phyloP scores from a whole-genome alignment of 768 basidiomycete species.

The Suillus discolor region DNA sequence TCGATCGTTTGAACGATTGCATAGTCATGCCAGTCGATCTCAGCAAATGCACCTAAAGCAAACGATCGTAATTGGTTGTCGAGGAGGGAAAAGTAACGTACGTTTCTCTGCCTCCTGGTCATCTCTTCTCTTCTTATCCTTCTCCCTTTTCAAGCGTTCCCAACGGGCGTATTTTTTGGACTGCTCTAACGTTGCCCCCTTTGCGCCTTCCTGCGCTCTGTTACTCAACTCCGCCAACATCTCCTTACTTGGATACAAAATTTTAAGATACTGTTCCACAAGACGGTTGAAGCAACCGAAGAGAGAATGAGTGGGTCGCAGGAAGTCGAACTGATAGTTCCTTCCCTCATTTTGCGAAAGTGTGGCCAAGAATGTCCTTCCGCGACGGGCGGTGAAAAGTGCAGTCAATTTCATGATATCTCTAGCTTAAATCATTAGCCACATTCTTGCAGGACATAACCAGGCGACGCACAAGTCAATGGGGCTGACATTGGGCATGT shows the following conservation, averaged over 20 bases:
- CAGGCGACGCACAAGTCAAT: conserved; percentile 81
- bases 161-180: conserved; percentile 83
- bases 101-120: conserved; percentile 91
- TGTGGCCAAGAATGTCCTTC: conserved; percentile 80
- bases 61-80: conserved; percentile 1
- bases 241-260: conserved; percentile 83
- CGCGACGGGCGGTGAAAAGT: conserved; percentile 91
- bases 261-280: conserved; percentile 93
- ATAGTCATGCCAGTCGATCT: conserved; percentile 99
- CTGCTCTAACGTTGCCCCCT: conserved; percentile 78
- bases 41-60: conserved; percentile 81
- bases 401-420: conserved; percentile 97
- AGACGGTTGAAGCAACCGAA: conserved; percentile 97
- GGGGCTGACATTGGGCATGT: conserved; percentile 83
- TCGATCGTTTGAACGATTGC: conserved; percentile 98
- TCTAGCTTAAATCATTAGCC: conserved; percentile 40
- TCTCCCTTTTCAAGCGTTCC: conserved; percentile 82
- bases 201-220: conserved; percentile 62
- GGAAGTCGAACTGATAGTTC: conserved; percentile 98
- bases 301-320: conserved; percentile 93
- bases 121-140: conserved; percentile 84
- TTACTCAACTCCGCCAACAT: conserved; percentile 72
- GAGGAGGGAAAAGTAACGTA: conserved; percentile 39
- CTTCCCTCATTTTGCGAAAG: conserved; percentile 89
- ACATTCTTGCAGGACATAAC: neutral